Conservation (phyloP, 176 grass and related monocot genomes). For the Ampelocalamus luodianensis region DNA sequence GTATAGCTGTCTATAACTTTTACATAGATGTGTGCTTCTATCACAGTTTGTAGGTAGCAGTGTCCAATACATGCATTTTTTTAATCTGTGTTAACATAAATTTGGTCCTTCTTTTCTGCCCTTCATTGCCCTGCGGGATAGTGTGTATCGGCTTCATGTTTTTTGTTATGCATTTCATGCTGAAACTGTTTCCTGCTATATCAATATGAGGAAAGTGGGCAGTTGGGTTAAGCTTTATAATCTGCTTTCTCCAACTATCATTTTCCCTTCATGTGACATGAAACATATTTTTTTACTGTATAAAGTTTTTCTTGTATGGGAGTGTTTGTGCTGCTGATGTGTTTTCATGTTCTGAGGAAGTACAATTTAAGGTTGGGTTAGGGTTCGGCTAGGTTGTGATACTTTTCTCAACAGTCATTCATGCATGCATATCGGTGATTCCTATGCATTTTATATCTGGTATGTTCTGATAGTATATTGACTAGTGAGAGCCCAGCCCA, state of each 20-base stretch:
- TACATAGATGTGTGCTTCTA: not conserved
- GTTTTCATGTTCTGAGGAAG: too few species aligned
- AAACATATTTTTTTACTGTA: not conserved
- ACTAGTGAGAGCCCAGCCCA: too few species aligned
- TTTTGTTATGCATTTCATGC: slow-evolving; percentile 49
- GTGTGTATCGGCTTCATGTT: slow-evolving; percentile 71
- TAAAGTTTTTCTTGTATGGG: not conserved
- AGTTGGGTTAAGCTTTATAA: slow-evolving; percentile 67
- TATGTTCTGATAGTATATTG: too few species aligned
- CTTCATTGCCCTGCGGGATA: slow-evolving; percentile 49
- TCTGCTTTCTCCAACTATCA: slow-evolving; percentile 77
- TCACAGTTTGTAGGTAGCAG: slow-evolving; percentile 9
- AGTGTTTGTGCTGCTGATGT: not conserved
- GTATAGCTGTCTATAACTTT: not conserved
- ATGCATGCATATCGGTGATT: too few species aligned
- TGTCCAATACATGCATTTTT: not conserved
- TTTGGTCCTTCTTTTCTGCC: slow-evolving; percentile 1
- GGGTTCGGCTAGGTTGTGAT: too few species aligned
- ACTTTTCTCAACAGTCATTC: too few species aligned
- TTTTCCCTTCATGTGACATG: slow-evolving; percentile 56
- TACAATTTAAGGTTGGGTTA: too few species aligned
- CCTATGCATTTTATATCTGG: too few species aligned
- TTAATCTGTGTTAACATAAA: not conserved
- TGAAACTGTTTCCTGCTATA: slow-evolving; percentile 81
- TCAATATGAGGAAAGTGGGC: slow-evolving; percentile 61